Percentiles rank a stretch among this genome's conserved stretches.
These are phyloP conservation scores for Podospora fimiseda DNA, from an alignment of 495 filamentous ascomycete species.

Conservation along the genomic window DNA sequence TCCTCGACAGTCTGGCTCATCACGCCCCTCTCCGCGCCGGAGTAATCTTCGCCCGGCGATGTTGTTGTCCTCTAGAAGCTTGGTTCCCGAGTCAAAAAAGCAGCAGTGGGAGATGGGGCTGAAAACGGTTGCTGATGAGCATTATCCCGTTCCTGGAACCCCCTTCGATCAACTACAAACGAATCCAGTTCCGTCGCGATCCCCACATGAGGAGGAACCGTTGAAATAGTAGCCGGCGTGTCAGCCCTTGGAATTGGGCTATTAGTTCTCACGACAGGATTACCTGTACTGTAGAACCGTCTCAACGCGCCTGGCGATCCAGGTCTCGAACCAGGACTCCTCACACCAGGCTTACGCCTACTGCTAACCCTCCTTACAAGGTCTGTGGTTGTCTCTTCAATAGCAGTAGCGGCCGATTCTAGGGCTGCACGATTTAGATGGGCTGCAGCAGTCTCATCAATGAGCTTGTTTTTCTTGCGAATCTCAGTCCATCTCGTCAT, in stretches of 20 bases:
- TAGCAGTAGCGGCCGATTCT: conserved; percentile 29
- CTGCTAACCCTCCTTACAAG: conserved; percentile 34
- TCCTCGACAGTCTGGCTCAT: conserved; percentile 30
- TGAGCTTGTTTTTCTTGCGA: conserved; percentile 56
- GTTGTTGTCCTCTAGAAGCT: conserved; percentile 10
- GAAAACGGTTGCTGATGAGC: not conserved
- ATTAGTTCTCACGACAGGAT: conserved; percentile 16
- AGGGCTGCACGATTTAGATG: conserved; percentile 37
- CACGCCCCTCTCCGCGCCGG: conserved; percentile 23
- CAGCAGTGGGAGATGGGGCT: not conserved
- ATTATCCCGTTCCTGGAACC: not conserved
- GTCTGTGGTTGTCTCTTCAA: conserved; percentile 28
- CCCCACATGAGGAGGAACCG: not conserved
- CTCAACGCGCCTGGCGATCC: not conserved
- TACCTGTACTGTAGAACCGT: conserved; percentile 16
- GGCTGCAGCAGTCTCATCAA: conserved; percentile 35
- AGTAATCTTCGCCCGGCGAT: conserved; percentile 8
- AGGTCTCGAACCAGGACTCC: conserved; percentile 9
- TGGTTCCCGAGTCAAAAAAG: too few species aligned
- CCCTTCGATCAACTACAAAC: not conserved
- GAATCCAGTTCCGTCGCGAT: not conserved
- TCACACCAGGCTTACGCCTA: conserved; percentile 23
- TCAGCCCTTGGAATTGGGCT: not conserved
- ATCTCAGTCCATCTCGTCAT: conserved; percentile 66
- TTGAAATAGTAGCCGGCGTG: not conserved